Percentiles rank a stretch among this genome's conserved stretches.
Conservation (phyloP, 768 basidiomycete genomes). For the Pisolithus orientalis region DNA sequence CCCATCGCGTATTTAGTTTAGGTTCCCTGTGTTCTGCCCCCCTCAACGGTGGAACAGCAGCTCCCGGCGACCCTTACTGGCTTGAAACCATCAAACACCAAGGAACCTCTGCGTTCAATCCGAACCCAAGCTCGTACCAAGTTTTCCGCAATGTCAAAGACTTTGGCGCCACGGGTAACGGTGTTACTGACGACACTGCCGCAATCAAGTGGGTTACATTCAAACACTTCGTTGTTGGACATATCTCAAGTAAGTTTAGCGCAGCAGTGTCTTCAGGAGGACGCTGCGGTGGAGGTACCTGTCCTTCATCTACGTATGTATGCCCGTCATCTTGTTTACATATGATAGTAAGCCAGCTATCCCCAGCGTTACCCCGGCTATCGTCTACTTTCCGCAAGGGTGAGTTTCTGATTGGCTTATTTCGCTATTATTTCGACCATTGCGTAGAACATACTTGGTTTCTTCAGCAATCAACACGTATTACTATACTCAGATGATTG, state of each 20-base stretch:
- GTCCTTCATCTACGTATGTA: slow-evolving; percentile 47
- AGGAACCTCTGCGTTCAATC: slow-evolving; percentile 56
- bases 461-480: slow-evolving; percentile 22
- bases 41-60: slow-evolving; percentile 35
- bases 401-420: slow-evolving; percentile 19
- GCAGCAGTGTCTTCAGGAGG: slow-evolving; percentile 51
- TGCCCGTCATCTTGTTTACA: background rate
- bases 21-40: slow-evolving; percentile 29
- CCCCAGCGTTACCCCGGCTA: slow-evolving; percentile 51
- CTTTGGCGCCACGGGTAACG: slow-evolving; percentile 46
- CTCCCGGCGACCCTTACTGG: slow-evolving; percentile 56
- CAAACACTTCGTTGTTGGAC: background rate
- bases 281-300: slow-evolving; percentile 53
- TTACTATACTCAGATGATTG: slow-evolving; percentile 30
- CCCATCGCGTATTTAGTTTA: slow-evolving; percentile 17
- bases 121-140: slow-evolving; percentile 45
- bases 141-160: slow-evolving; percentile 72
- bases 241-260: slow-evolving; percentile 27
- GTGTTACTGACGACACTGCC: slow-evolving; percentile 62
- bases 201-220: slow-evolving; percentile 51
- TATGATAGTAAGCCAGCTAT: background rate
- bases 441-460: slow-evolving; percentile 13
- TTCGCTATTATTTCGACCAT: background rate
- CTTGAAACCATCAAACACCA: slow-evolving; percentile 61
- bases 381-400: slow-evolving; percentile 70